Percentiles rank a stretch among this genome's conserved stretches.
These are phyloP conservation scores for Populus tremula DNA, from an alignment of 345 rosid species.

Conservation along the genomic window DNA sequence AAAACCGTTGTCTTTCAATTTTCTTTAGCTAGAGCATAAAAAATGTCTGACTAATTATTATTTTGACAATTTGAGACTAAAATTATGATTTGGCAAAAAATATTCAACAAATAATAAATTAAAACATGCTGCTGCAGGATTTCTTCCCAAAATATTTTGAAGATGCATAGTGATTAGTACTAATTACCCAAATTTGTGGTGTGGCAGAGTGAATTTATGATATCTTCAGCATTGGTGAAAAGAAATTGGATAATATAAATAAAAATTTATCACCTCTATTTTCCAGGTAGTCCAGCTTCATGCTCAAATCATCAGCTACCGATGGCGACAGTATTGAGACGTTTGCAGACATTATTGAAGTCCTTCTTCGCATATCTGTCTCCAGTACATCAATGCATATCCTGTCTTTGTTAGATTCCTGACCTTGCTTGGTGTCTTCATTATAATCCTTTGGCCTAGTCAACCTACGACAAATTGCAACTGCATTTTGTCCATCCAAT, in stretches of 20 bases:
- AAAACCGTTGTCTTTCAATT: no score
- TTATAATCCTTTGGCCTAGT: conserved; percentile 45
- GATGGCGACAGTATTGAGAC: conserved; percentile 5
- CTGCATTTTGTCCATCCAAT: conserved; percentile 40
- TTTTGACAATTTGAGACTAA: neutral
- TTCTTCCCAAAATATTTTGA: neutral
- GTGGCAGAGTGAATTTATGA: neutral
- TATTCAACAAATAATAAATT: neutral
- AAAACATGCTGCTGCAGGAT: neutral
- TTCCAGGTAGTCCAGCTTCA: conserved; percentile 40
- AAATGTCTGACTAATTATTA: no score
- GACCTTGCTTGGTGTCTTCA: conserved; percentile 27
- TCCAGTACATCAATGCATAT: conserved; percentile 45
- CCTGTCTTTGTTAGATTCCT: conserved; percentile 36
- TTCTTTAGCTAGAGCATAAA: no score
- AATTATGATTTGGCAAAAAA: neutral
- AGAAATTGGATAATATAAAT: neutral
- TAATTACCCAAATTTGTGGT: neutral
- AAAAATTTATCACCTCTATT: conserved; percentile 38
- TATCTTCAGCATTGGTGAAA: neutral
- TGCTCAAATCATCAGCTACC: conserved; percentile 27
- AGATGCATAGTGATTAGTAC: neutral
- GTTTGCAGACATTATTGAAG: conserved; percentile 13
- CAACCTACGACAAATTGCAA: conserved; percentile 36
- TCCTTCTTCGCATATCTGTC: conserved; percentile 25